A percentile compares a stretch with the other conserved stretches of the same genome.
Evolutionary conservation across 2,329 filamentous ascomycete genomes (phyloP).

Genomic region (Arthrobotrys megalospora): DNA sequence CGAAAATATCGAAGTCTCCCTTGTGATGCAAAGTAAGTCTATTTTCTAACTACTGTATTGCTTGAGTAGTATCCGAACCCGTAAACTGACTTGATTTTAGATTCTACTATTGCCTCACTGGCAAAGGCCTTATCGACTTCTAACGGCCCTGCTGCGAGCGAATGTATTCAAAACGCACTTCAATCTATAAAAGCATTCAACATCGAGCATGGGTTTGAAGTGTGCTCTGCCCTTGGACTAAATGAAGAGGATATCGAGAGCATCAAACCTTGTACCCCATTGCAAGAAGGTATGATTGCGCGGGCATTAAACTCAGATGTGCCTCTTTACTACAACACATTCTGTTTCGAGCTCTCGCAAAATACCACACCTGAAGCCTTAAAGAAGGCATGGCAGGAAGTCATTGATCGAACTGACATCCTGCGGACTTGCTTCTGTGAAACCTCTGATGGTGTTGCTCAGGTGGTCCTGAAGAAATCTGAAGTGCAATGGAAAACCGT

Average conservation of each 20-base stretch:
- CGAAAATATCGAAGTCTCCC: conserved; percentile 74
- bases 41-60: conserved; percentile 63
- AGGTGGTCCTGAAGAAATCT: conserved; percentile 74
- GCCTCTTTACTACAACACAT: conserved; percentile 82
- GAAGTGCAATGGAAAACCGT: conserved; percentile 70
- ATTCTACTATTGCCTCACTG: conserved; percentile 68
- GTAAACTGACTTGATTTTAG: conserved; percentile 60
- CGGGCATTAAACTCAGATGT: conserved; percentile 74
- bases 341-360: conserved; percentile 70
- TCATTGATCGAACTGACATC: conserved; percentile 74
- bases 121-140: conserved; percentile 64
- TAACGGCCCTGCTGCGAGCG: conserved; percentile 37
- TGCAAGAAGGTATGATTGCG: conserved; percentile 89
- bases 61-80: background rate
- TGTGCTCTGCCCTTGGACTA: conserved; percentile 72
- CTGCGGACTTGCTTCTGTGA: conserved; percentile 80
- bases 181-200: conserved; percentile 77
- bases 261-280: conserved; percentile 84
- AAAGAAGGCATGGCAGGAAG: conserved; percentile 73
- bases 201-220: conserved; percentile 74
- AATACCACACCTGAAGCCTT: conserved; percentile 70
- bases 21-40: conserved; percentile 75
- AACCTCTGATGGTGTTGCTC: conserved; percentile 82
- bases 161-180: conserved; percentile 70
- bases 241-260: conserved; percentile 75